Evolutionary conservation across 768 basidiomycete genomes (phyloP).

Genomic region (Russula foetens): DNA sequence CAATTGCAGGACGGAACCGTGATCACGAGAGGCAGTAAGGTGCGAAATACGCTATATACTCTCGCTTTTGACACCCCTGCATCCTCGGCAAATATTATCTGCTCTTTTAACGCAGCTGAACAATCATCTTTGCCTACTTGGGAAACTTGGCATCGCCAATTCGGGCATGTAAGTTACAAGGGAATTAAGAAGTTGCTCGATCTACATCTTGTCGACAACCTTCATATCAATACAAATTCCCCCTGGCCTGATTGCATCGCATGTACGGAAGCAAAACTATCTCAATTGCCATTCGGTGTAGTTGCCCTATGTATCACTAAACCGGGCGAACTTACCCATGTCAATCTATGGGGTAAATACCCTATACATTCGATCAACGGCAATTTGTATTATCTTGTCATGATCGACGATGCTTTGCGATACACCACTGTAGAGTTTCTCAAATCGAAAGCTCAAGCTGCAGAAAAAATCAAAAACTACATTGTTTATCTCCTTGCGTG

Average conservation of each 20-base stretch:
- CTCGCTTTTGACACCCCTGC: neutral
- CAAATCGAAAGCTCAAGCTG: neutral
- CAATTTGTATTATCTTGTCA: neutral
- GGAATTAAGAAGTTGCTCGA: rapidly evolving
- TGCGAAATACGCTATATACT: neutral
- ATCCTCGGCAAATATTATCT: too few relatives aligned
- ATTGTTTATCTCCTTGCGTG: rapidly evolving
- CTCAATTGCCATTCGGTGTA: neutral
- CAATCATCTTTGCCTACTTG: too few relatives aligned
- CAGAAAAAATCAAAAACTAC: neutral
- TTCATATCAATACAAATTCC: neutral
- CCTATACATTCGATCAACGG: neutral
- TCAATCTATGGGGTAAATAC: neutral
- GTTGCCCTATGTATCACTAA: rapidly evolving
- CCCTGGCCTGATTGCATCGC: neutral
- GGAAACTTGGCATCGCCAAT: neutral
- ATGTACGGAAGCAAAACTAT: neutral
- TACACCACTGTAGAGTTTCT: neutral
- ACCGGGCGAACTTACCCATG: neutral
- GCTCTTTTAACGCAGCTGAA: too few relatives aligned
- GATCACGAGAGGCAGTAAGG: too few relatives aligned
- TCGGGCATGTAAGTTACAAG: neutral
- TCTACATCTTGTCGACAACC: rapidly evolving
- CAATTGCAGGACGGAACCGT: neutral
- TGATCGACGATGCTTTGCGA: neutral